phyloP scores from a whole-genome alignment of 2,329 filamentous ascomycete species.

The Albifimbria verrucaria region DNA sequence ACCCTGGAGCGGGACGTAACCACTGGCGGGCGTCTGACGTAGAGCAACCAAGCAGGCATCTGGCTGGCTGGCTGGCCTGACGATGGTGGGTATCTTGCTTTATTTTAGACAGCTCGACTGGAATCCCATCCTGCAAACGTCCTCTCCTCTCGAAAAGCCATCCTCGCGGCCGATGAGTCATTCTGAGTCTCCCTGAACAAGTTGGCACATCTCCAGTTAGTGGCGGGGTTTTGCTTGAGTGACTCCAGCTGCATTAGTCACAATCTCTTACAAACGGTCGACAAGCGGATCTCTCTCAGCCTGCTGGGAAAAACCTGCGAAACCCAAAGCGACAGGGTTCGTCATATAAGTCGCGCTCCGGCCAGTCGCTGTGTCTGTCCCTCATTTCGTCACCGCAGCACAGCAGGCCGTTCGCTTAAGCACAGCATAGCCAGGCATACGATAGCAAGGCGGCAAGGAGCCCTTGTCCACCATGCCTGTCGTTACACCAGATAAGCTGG shows the following conservation, averaged over 20 bases:
- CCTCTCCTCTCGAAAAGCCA: neutral
- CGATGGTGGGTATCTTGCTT: too few relatives aligned
- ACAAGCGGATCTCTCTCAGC: neutral
- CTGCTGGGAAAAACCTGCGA: neutral
- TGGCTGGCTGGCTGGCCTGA: too few relatives aligned
- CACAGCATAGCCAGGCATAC: neutral
- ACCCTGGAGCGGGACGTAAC: conserved; percentile 5
- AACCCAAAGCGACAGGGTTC: too few relatives aligned
- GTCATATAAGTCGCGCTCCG: too few relatives aligned
- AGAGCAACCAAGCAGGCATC: too few relatives aligned
- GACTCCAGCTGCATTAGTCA: conserved; percentile 18
- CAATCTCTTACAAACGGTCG: conserved; percentile 6
- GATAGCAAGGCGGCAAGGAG: neutral
- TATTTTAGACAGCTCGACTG: too few relatives aligned
- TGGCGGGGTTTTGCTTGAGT: conserved; percentile 13
- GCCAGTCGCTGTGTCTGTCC: too few relatives aligned
- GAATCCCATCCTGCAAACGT: too few relatives aligned
- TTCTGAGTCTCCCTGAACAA: conserved; percentile 12
- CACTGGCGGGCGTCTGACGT: too few relatives aligned
- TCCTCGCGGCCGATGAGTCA: conserved; percentile 11
- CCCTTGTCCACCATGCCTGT: conserved; percentile 69
- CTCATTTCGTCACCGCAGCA: too few relatives aligned
- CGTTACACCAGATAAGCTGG: conserved; percentile 85
- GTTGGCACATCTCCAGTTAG: conserved; percentile 9
- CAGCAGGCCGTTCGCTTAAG: neutral